These are phyloP conservation scores for Aspergillus piperis DNA, from an alignment of 2,329 filamentous ascomycete genomes.

Conservation along the genomic window DNA sequence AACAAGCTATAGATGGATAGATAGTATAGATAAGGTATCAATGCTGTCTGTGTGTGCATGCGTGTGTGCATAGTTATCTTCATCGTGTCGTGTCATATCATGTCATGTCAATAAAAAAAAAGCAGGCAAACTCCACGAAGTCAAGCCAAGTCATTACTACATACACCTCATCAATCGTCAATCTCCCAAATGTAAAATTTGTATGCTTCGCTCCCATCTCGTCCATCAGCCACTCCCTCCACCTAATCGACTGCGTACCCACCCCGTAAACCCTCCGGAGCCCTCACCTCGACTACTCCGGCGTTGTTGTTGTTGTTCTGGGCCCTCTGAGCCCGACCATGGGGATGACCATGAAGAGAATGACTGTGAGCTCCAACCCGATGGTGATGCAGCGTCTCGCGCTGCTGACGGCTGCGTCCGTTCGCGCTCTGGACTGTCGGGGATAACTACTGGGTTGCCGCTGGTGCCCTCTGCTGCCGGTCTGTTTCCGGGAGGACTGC, in stretches of 20 bases:
- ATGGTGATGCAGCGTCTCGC: background rate
- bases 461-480: conserved; percentile 17
- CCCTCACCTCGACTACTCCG: conserved; percentile 19
- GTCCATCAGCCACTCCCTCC: conserved; percentile 18
- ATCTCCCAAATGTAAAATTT: too few species aligned
- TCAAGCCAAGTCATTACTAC: too few species aligned
- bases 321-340: background rate
- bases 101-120: too few species aligned
- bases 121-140: too few species aligned
- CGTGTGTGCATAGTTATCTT: too few species aligned
- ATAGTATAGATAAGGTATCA: too few species aligned
- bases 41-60: too few species aligned
- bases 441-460: conserved; percentile 21
- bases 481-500: background rate
- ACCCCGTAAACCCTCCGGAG: conserved; percentile 22
- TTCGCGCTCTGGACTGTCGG: conserved; percentile 17
- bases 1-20: too few species aligned
- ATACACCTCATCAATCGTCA: too few species aligned
- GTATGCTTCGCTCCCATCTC: too few species aligned
- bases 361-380: background rate
- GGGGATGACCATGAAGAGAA: conserved; percentile 1
- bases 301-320: background rate
- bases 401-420: background rate
- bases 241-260: conserved; percentile 31
- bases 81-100: too few species aligned